Evolutionary conservation across 371 early-diverging fungal genomes (phyloP), one percentile per base, ranked within the genome.

Genomic region (Lichtheimia hyalospora): DNA sequence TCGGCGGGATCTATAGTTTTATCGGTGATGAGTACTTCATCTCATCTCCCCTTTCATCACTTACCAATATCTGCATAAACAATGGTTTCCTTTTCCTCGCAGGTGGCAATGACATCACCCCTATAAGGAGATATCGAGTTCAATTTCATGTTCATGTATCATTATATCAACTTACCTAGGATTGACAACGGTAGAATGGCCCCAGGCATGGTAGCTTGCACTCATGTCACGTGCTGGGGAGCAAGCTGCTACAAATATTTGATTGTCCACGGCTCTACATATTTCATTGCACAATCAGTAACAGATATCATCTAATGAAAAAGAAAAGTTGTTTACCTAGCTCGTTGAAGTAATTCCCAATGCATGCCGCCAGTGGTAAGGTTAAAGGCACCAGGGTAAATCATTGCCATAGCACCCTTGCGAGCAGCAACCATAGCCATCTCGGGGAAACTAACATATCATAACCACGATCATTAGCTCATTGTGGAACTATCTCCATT

Each of bases 321-420:
- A 16, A 24, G 21, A 48, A 12, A 14, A 49, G 10, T 83, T 27
- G 77, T 62, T n/a, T 87, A 92, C 64, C 96, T 76, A 0, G 96
- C 92, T 1, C 97, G 84, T 67, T 90, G 88, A 53, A 97, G 69
- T 39, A 96, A 73, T 68, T 98, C 97, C 97, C 97, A 98, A 62
- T 96, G 92, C 61, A 93, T 55, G 3, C 97, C 96, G 12, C 97
- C 97, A 3, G 97, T 98, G 5, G 92, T 92, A 81, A 86, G 85
- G 71, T 97, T 97, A 75, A 97, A 97, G 0, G 97, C 97, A 3
- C 92, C 94, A n/a, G 97, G 98, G 66, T 96, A 98, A 28, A 97
- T 80, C 97, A 98, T 95, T 12, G 89, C 92, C 34, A 94, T 71
- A 62, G 94, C 94, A 2, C 95, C 89, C 61, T 84, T 85, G 24